Base-by-base conservation (phyloP, 805 yeast genomes). In the Candida cerambycidarum region DNA sequence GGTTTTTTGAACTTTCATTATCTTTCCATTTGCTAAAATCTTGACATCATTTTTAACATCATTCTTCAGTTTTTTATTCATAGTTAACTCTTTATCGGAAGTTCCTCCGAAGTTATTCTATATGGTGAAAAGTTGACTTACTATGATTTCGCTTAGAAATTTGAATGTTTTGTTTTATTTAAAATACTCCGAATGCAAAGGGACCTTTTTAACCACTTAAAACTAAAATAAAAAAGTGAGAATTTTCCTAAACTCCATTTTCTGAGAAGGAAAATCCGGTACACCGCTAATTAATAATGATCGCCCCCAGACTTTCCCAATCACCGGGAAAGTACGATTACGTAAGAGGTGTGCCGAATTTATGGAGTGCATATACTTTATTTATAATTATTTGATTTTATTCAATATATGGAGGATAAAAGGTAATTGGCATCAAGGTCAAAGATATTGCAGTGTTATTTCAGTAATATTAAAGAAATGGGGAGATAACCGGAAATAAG, bases 1-100 rank as follows among this genome's bases (percentile, higher is more conserved):
- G 3, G 80, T 65, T 45, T 76, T 78, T 51, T 80, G 86, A 13
- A 79, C 75, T 56, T 80, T 80, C 66, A 76, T 75, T 5, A 79
- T 75, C 48, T 75, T 76, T 8, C 77, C 82, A 51, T 75, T 67
- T 3, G 75, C 76, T 46, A 75, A 41, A 7, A 60, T 36, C 35
- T 54, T 52, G 43, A 57, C 49, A 32, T 47, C 42, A 12, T 24
- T 32, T 11, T 41, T 41, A n/a, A 5, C 40, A 4, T 35, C 40
- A 24, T 21, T 24, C 23, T 34, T 34, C 38, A 34, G 23, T 34
- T 21, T 23, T 21, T 19, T 13, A 14, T 33, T 33, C 28, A 33
- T 23, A n/a, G 29, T 25, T 25, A 11, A 25, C 5, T 25, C n/a
- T 25, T 4, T 4, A 11, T 7, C 29, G 29, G 29, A 25, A 25